Percentiles rank a stretch among this genome's conserved stretches.
These are phyloP conservation scores for Parasitella parasitica DNA, from an alignment of 371 early-diverging fungal genomes.

Conservation along the genomic window DNA sequence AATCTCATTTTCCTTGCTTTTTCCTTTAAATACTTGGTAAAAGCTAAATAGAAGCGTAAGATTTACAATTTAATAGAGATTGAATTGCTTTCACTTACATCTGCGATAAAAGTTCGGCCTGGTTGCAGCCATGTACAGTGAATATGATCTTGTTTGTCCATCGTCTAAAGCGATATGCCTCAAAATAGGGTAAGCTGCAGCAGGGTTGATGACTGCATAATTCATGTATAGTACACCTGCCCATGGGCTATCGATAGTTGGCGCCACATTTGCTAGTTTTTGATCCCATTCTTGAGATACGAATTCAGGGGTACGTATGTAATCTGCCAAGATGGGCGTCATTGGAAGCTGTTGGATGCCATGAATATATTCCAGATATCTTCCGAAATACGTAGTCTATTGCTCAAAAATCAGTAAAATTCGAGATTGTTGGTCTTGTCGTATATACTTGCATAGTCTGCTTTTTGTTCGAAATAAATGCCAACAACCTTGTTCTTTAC, in stretches of 20 bases:
- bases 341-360: slow-evolving; percentile 83
- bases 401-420: neutral
- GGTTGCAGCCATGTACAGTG: slow-evolving; percentile 59
- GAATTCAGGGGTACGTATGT: slow-evolving; percentile 50
- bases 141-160: slow-evolving; percentile 61
- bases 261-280: slow-evolving; percentile 30
- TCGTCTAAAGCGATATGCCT: slow-evolving; percentile 49
- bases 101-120: slow-evolving; percentile 32
- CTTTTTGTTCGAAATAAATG: slow-evolving; percentile 73
- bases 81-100: too few species aligned
- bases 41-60: neutral
- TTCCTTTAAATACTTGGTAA: neutral
- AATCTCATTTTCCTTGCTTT: neutral
- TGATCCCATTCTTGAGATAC: slow-evolving; percentile 59
- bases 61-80: neutral
- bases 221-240: slow-evolving; percentile 57
- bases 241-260: slow-evolving; percentile 49
- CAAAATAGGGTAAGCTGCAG: slow-evolving; percentile 41
- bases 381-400: slow-evolving; percentile 66
- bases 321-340: slow-evolving; percentile 62
- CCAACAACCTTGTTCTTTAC: slow-evolving; percentile 67
- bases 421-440: too few species aligned
- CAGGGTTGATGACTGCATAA: slow-evolving; percentile 51
- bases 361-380: slow-evolving; percentile 67
- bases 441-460: slow-evolving; percentile 58